These are phyloP conservation scores for Paecilomyces dactylethromorphus DNA, from an alignment of 2,329 filamentous ascomycete species.

Conservation along the genomic window DNA sequence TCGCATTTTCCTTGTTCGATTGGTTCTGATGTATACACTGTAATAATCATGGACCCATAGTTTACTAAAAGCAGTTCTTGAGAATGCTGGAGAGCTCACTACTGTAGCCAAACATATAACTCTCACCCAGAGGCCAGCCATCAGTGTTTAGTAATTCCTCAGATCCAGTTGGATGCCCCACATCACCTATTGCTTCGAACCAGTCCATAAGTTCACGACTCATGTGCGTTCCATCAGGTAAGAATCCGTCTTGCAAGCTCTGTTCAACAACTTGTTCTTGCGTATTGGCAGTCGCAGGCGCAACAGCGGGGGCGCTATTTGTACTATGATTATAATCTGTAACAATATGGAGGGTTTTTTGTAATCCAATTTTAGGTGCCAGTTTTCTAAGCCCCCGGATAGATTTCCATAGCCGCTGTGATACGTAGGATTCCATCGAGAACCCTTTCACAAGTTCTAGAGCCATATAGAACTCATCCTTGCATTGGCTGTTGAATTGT, in stretches of 20 bases:
- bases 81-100: conserved; percentile 54
- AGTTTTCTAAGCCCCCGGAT: conserved; percentile 56
- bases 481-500: conserved; percentile 50
- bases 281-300: conserved; percentile 48
- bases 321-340: conserved; percentile 18
- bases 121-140: conserved; percentile 19
- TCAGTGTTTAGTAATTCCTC: conserved; percentile 25
- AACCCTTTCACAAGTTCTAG: conserved; percentile 57
- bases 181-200: conserved; percentile 56
- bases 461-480: conserved; percentile 60
- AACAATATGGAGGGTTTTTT: conserved; percentile 14
- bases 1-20: no score
- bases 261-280: conserved; percentile 25
- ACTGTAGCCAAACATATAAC: conserved; percentile 44
- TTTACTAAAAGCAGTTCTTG: conserved; percentile 32
- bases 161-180: conserved; percentile 35
- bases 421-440: conserved; percentile 54
- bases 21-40: no score
- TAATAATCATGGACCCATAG: no score
- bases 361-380: conserved; percentile 52
- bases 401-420: conserved; percentile 56
- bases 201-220: conserved; percentile 53
- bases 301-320: conserved; percentile 45
- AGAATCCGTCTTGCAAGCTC: conserved; percentile 36
- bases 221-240: conserved; percentile 51